These are phyloP conservation scores for Penicillium sp. DNA, from an alignment of 2,329 filamentous ascomycete genomes.

Conservation along the genomic window DNA sequence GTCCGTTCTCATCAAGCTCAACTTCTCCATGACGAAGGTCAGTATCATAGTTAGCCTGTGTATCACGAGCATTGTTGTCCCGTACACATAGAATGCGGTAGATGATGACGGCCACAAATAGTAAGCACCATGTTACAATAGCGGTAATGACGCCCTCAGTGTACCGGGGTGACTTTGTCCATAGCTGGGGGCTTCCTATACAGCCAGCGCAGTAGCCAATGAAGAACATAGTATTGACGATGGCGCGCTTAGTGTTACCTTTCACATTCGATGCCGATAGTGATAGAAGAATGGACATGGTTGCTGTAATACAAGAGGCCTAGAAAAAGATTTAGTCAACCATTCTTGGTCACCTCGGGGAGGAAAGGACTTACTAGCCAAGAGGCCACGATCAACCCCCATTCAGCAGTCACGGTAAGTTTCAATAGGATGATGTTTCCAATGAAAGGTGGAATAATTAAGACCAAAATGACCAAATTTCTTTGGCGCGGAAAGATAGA, in stretches of 20 bases:
- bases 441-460: constrained; percentile 47
- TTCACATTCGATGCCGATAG: constrained; percentile 53
- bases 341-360: not conserved
- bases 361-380: constrained; percentile 42
- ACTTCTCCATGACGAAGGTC: not conserved
- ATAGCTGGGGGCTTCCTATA: constrained; percentile 52
- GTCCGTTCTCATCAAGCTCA: constrained; percentile 13
- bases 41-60: not conserved
- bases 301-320: constrained; percentile 46
- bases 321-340: constrained; percentile 2
- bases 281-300: constrained; percentile 46
- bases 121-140: constrained; percentile 28
- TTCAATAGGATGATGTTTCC: constrained; percentile 48
- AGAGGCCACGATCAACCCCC: constrained; percentile 51
- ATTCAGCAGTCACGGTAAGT: constrained; percentile 42
- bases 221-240: constrained; percentile 53
- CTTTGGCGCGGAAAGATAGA: constrained; percentile 44
- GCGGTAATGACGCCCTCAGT: constrained; percentile 48
- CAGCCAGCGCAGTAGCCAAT: constrained; percentile 52
- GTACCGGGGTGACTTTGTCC: constrained; percentile 47
- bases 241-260: constrained; percentile 53
- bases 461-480: constrained; percentile 39
- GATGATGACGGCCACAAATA: constrained; percentile 13
- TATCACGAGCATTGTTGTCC: constrained; percentile 18
- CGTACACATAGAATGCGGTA: constrained; percentile 14